Percentiles rank a stretch among this genome's conserved stretches.
Evolutionary conservation across 768 basidiomycete genomes (phyloP).

Genomic region (Trametes cingulata): DNA sequence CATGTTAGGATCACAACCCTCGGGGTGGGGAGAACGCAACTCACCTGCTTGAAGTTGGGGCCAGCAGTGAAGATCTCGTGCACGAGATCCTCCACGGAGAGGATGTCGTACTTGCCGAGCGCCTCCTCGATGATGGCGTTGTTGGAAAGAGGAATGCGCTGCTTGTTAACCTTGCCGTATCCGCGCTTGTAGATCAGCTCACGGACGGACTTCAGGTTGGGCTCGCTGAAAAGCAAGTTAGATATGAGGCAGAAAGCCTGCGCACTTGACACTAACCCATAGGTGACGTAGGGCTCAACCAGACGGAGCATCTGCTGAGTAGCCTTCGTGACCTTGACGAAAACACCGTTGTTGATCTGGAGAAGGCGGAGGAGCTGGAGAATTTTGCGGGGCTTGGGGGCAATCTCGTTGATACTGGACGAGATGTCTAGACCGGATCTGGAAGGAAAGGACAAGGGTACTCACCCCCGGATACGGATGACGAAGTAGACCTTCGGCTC

Average conservation of each 20-base stretch:
- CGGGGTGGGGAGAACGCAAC: slow-evolving; percentile 27
- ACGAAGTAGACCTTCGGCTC: slow-evolving; percentile 98
- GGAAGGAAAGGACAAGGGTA: slow-evolving; percentile 21
- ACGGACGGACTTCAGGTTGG: slow-evolving; percentile 94
- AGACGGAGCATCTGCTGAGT: slow-evolving; percentile 98
- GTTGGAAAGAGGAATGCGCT: slow-evolving; percentile 93
- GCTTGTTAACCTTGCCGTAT: slow-evolving; percentile 97
- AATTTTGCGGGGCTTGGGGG: slow-evolving; percentile 99
- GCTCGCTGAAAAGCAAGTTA: slow-evolving; percentile 59
- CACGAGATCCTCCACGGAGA: slow-evolving; percentile 95
- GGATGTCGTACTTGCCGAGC: slow-evolving; percentile 93
- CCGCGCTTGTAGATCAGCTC: slow-evolving; percentile 99
- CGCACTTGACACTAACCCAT: slow-evolving; percentile 64
- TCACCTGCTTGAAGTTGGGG: slow-evolving; percentile 98
- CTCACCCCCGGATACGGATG: slow-evolving; percentile 93
- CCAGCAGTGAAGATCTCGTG: slow-evolving; percentile 95
- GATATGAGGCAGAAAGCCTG: not conserved
- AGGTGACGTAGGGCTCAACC: slow-evolving; percentile 96
- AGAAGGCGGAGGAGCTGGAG: slow-evolving; percentile 96
- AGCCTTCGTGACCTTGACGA: slow-evolving; percentile 94
- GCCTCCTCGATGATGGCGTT: slow-evolving; percentile 89
- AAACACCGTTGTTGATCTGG: slow-evolving; percentile 99
- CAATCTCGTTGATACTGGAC: slow-evolving; percentile 96
- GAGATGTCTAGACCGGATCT: not conserved
- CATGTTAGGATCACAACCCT: slow-evolving; percentile 4